Base-by-base conservation (phyloP, 768 basidiomycete species). In the Suillus brevipes region DNA sequence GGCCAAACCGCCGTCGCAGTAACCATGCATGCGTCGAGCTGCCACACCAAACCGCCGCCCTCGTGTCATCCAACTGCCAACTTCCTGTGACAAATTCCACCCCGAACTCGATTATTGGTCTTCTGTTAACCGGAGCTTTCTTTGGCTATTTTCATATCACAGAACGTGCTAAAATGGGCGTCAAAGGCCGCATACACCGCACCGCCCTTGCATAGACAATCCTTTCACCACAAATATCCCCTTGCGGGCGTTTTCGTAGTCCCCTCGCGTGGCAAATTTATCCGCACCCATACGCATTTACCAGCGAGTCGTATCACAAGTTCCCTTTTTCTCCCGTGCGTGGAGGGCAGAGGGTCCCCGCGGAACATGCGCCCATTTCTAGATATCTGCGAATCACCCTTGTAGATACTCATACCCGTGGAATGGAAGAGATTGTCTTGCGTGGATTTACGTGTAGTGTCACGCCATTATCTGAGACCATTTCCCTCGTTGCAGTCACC, bases 401-500 rank as follows among this genome's bases (percentile, higher is more conserved):
- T n/a, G 23, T 25, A 38, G 23, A 20, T 56, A 37, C 23, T 23
- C n/a, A 23, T 37, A 58, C 23, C 56, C 37, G 25, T 58, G 57
- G 38, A 58, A 58, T 38, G 25, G 25, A 28, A 58, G 1, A 6
- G 3, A 16, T 38, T 28, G 3, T 18, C 37, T 18, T 9, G 23
- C 8, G n/a, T 58, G 37, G 57, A 38, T 31, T 31, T 31, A 31
- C 31, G 31, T 31, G 16, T 59, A 59, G 38, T 20, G 25, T 25
- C 18, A 40, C 9, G 4, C 34, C 45, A 47, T 23, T 47, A 25
- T 13, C 45, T 47, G n/a, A 16, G 49, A 8, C 52, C 6, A 40
- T 59, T 31, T 59, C 57, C 57, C 57, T 40, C 57, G 57, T 59
- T 25, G 57, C 25, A 40, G 61, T 66, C 68, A 63, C 59, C 53